These are phyloP conservation scores for Paramecium biaurelia DNA, from an alignment of 73 alveolate genomes.

Conservation along the genomic window DNA sequence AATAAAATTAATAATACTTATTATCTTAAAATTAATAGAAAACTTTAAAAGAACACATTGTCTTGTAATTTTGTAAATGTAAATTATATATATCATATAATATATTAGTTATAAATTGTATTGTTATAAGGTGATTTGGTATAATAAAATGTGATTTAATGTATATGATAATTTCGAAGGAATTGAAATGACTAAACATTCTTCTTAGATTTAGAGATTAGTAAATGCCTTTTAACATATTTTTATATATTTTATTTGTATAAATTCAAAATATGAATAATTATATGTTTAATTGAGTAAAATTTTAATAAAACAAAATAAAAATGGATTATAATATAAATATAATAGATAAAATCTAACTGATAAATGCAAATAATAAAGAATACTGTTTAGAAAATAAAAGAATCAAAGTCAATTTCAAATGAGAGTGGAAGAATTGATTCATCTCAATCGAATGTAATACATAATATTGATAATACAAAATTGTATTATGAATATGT, in stretches of 20 bases:
- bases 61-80: too few species aligned
- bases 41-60: too few species aligned
- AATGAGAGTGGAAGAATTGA: neutral
- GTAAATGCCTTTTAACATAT: neutral
- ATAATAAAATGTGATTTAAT: neutral
- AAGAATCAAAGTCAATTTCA: conserved; percentile 8
- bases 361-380: neutral
- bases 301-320: neutral
- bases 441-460: neutral
- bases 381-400: neutral
- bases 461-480: neutral
- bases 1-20: too few species aligned
- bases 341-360: neutral
- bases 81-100: too few species aligned
- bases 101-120: too few species aligned
- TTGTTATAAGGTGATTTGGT: neutral
- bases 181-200: neutral
- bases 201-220: neutral
- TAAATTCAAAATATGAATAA: neutral
- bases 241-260: neutral
- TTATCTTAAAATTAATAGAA: too few species aligned
- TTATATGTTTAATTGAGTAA: neutral
- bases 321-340: neutral
- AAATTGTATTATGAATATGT: neutral
- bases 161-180: neutral